Evolutionary conservation across 2,329 filamentous ascomycete genomes (phyloP).

Genomic region (Tolypocladium ovalisporum): DNA sequence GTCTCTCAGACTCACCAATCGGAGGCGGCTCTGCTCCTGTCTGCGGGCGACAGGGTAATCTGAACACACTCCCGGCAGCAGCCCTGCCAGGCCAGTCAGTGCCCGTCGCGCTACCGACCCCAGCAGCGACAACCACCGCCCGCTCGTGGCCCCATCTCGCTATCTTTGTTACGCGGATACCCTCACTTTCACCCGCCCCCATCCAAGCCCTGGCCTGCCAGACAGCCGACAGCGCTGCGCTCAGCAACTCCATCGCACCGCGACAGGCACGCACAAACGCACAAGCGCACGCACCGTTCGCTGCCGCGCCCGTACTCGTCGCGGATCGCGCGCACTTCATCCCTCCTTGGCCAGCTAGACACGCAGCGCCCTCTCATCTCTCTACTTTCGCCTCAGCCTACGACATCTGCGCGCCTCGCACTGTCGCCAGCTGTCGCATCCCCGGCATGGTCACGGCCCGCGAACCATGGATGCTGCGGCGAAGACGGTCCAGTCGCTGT

Average conservation of each 20-base stretch:
- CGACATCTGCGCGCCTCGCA: constrained; percentile 2
- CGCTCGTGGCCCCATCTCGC: not conserved
- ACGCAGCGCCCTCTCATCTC: not conserved
- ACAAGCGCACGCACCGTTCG: not conserved
- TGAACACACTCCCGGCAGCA: too few species aligned
- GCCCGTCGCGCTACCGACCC: not conserved
- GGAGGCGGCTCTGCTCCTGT: not conserved
- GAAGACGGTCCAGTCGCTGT: constrained; percentile 43
- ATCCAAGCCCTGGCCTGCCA: not conserved
- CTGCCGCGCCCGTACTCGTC: not conserved
- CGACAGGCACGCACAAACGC: not conserved
- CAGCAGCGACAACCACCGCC: not conserved
- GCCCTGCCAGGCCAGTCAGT: not conserved
- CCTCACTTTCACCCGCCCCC: not conserved
- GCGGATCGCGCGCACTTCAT: not conserved
- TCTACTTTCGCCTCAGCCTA: too few species aligned
- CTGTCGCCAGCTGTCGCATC: constrained; percentile 11
- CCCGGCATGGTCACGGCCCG: constrained; percentile 24
- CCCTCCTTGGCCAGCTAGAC: not conserved
- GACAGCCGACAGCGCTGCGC: not conserved
- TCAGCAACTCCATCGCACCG: not conserved
- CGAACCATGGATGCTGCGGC: constrained; percentile 48
- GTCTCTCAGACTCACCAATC: not conserved
- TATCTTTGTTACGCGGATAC: not conserved
- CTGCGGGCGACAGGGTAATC: not conserved